A percentile compares a stretch with the other conserved stretches of the same genome.
Conservation (phyloP, 495 filamentous ascomycete species). For the Penicillium riverlandense region DNA sequence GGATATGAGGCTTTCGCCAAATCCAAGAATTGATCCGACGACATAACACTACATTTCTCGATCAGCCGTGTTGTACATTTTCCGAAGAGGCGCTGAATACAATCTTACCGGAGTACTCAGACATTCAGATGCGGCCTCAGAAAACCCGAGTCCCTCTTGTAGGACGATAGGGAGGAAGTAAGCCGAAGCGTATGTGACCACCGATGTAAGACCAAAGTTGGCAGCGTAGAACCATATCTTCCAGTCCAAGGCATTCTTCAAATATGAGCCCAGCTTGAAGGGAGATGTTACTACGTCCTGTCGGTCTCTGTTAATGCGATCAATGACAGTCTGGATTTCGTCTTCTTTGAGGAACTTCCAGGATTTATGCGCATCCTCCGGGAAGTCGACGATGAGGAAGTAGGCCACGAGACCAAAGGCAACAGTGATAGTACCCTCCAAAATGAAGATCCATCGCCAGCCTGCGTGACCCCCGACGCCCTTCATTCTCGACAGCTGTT, state of each 20-base stretch:
- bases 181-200: constrained; percentile 46
- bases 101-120: constrained; percentile 49
- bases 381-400: constrained; percentile 44
- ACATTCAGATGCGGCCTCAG: constrained; percentile 44
- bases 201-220: constrained; percentile 41
- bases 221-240: constrained; percentile 49
- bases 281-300: constrained; percentile 34
- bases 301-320: constrained; percentile 43
- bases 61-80: constrained; percentile 1
- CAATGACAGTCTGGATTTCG: constrained; percentile 41
- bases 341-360: constrained; percentile 37
- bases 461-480: constrained; percentile 35
- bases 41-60: too few relatives aligned
- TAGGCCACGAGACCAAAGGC: constrained; percentile 28
- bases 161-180: constrained; percentile 61
- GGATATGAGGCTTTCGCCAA: too few relatives aligned
- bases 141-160: constrained; percentile 54
- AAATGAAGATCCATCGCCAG: constrained; percentile 54
- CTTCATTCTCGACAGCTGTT: constrained; percentile 38
- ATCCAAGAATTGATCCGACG: too few relatives aligned
- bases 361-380: constrained; percentile 31
- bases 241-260: constrained; percentile 31
- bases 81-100: constrained; percentile 43
- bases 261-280: constrained; percentile 35
- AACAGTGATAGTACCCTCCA: constrained; percentile 40